A percentile compares a stretch with the other conserved stretches of the same genome.
phyloP scores from a whole-genome alignment of 2,329 filamentous ascomycete genomes.

The Colletotrichum coccodes region DNA sequence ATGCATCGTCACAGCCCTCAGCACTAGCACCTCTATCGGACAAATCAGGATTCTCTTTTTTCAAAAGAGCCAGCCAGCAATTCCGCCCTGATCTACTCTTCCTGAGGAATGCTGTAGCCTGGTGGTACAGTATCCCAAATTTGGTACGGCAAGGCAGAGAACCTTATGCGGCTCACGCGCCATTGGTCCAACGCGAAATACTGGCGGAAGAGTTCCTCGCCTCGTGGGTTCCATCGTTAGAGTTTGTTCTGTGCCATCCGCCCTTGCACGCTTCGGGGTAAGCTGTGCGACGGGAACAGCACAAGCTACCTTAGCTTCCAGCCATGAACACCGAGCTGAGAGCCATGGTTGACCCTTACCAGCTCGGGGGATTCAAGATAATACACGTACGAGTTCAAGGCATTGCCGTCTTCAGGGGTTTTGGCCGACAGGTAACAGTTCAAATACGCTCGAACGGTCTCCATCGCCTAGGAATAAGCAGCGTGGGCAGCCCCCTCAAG shows the following conservation, averaged over 20 bases:
- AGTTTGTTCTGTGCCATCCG: conserved; percentile 6
- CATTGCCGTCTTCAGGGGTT: neutral
- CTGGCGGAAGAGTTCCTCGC: neutral
- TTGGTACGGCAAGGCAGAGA: neutral
- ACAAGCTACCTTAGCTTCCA: conserved; percentile 10
- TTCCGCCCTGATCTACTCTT: neutral
- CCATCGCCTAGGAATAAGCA: neutral
- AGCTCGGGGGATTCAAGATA: neutral
- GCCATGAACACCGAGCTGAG: neutral
- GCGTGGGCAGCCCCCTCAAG: neutral
- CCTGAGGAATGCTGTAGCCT: conserved; percentile 10
- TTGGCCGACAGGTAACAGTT: neutral
- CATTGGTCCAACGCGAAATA: neutral
- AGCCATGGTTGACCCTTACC: neutral
- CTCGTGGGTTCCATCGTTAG: conserved; percentile 16
- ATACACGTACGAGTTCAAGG: neutral
- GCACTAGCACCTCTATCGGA: neutral
- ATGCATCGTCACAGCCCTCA: conserved; percentile 14
- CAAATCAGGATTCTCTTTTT: neutral
- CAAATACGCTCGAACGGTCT: neutral
- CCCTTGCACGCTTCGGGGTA: conserved; percentile 14
- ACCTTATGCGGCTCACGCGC: neutral
- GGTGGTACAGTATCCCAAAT: neutral
- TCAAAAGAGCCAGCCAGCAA: neutral
- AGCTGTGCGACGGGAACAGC: conserved; percentile 16